A percentile compares a stretch with the other conserved stretches of the same genome.
Conservation (phyloP, 257 asterid genomes). For the Avicennia marina region DNA sequence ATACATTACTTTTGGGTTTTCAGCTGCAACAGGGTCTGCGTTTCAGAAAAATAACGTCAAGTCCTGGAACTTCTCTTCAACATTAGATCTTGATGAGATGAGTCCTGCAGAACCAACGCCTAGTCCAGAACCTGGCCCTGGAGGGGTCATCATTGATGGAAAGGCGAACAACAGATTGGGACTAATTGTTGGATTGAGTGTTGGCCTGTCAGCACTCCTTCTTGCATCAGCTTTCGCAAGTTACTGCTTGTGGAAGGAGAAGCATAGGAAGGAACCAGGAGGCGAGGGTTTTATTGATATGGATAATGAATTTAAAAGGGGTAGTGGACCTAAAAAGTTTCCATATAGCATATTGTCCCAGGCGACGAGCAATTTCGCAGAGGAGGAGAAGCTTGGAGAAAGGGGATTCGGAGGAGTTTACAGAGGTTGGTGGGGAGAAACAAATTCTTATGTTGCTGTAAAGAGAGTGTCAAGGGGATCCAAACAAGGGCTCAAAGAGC, state of each 20-base stretch:
- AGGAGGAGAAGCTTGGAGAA: constrained; percentile 25
- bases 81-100: neutral
- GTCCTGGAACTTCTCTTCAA: constrained; percentile 29
- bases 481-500: constrained; percentile 32
- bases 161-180: neutral
- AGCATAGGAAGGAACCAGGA: neutral
- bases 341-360: constrained; percentile 8
- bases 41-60: constrained; percentile 11
- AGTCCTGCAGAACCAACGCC: too few relatives aligned
- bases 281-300: neutral
- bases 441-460: constrained; percentile 19
- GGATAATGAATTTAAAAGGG: constrained; percentile 24
- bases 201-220: constrained; percentile 6
- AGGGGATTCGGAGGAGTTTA: constrained; percentile 35
- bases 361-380: constrained; percentile 16
- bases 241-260: constrained; percentile 11
- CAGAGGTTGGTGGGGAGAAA: constrained; percentile 16
- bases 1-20: constrained; percentile 30
- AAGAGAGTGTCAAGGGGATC: constrained; percentile 28
- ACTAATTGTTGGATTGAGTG: constrained; percentile 12
- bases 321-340: constrained; percentile 17
- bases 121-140: too few relatives aligned
- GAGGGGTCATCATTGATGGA: too few relatives aligned
- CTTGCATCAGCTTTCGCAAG: neutral
- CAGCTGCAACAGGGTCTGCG: constrained; percentile 23